Evolutionary conservation across 345 rosid species (phyloP), one percentile per base, ranked within the genome.

Genomic region (Cardiospermum halicacabum): DNA sequence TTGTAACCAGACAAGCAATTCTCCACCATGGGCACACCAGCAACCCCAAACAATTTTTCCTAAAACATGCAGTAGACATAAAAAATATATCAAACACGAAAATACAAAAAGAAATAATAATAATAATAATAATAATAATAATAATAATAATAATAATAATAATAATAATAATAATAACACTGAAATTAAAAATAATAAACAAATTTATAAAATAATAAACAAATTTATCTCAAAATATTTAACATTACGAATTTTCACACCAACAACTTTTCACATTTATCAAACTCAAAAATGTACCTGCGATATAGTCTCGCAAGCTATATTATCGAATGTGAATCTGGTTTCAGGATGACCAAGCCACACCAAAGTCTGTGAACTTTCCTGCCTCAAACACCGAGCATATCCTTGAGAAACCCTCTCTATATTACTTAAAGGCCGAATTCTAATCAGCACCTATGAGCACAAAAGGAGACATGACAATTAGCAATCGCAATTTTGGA

Each of bases 311-410:
- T 92, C 96, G 26, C 84, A 75, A 15, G 93, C 96, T 42, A 92
- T 67, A 67, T 92, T 85, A 69, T 92, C 98, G 69, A 92, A 89
- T 60, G 98, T 92, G 80, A 92, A 92, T 80, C 96, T 86, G 15
- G 90, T 85, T 72, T 92, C 98, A 8, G 96, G 91, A 75, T 89
- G 85, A 68, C 98, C 96, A 56, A 84, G 82, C 96, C 96, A 92
- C 56, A 69, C 45, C 70, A 92, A 73, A 61, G 90, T 77, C 47
- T 88, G 90, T 24, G 86, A 77, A 69, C 82, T 86, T 73, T 92
- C 96, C 74, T 88, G 98, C 72, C 72, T 88, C 73, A 92, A 72
- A 79, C 98, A 92, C 66, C 68, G 77, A 31, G 76, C 78, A 47
- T 81, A 30, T 62, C 96, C 96, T 78, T 82, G 96, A 7, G 79